Conservation (phyloP, 371 early-diverging fungal species). For the Dichotomocladium elegans region DNA sequence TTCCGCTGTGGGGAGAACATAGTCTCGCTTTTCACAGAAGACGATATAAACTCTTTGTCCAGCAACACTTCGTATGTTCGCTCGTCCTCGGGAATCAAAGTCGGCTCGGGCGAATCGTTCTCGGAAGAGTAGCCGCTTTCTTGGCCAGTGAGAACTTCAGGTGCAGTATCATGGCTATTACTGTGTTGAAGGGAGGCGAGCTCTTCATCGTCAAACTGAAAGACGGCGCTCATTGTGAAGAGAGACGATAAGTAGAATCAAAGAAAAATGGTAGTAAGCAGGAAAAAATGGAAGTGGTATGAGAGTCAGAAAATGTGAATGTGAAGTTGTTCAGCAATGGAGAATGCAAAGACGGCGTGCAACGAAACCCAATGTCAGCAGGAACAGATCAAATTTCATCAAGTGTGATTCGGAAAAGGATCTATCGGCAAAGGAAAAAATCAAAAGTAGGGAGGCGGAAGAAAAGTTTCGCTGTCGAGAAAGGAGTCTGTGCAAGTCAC, state of each 20-base stretch:
- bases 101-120: constrained; percentile 29
- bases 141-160: constrained; percentile 1
- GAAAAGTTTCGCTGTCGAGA: no score
- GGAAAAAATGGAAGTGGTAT: neutral
- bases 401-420: no score
- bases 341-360: constrained; percentile 26
- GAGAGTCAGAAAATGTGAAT: neutral
- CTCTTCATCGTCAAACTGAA: constrained; percentile 42
- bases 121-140: constrained; percentile 43
- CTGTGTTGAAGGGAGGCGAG: neutral
- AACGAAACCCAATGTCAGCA: constrained; percentile 20
- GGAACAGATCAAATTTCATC: constrained; percentile 22
- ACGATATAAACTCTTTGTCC: constrained; percentile 30
- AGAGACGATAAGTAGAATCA: no score
- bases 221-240: constrained; percentile 37
- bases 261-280: neutral
- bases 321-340: neutral
- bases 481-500: no score
- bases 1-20: constrained; percentile 6
- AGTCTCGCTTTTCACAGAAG: constrained; percentile 19
- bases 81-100: constrained; percentile 20
- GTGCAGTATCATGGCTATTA: constrained; percentile 1
- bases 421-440: no score
- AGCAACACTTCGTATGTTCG: constrained; percentile 37
- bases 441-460: no score